phyloP scores from a whole-genome alignment of 306 rosid species.

The Arachis hypogaea region DNA sequence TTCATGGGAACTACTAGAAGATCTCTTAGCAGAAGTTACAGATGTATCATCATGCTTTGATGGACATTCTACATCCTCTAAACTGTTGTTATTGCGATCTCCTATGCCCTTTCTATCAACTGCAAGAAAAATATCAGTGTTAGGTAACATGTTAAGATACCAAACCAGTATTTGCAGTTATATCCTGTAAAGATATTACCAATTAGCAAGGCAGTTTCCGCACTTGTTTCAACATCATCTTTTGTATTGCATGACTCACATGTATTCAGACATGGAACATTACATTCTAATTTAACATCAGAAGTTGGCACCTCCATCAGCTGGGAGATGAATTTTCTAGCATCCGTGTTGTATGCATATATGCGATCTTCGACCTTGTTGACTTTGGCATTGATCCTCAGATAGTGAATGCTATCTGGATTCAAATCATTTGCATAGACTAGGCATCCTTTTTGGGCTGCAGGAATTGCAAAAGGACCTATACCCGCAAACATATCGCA shows the following conservation, averaged over 20 bases:
- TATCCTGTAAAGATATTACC: constrained; percentile 47
- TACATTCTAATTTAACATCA: constrained; percentile 45
- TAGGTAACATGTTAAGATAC: constrained; percentile 23
- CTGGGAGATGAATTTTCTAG: constrained; percentile 76
- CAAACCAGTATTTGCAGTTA: constrained; percentile 28
- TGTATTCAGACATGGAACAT: constrained; percentile 36
- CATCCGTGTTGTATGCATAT: constrained; percentile 76
- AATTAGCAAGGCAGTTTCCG: constrained; percentile 45
- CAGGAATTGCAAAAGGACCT: constrained; percentile 97
- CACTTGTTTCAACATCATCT: constrained; percentile 46
- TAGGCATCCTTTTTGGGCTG: constrained; percentile 87
- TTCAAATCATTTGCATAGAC: constrained; percentile 95
- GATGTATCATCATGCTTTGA: constrained; percentile 45
- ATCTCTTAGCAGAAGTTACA: constrained; percentile 69
- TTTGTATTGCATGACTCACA: constrained; percentile 44
- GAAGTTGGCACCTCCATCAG: constrained; percentile 63
- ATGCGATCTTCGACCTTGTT: constrained; percentile 73
- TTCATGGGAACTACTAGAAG: constrained; percentile 60
- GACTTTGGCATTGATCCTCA: constrained; percentile 78
- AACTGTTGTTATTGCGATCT: constrained; percentile 34
- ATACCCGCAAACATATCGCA: constrained; percentile 99
- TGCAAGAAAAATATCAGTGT: constrained; percentile 49
- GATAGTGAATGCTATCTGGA: constrained; percentile 78
- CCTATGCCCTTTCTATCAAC: constrained; percentile 55
- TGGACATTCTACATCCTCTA: constrained; percentile 47